These are phyloP conservation scores for Fusarium sp. DNA, from an alignment of 2,329 filamentous ascomycete genomes.

Conservation along the genomic window DNA sequence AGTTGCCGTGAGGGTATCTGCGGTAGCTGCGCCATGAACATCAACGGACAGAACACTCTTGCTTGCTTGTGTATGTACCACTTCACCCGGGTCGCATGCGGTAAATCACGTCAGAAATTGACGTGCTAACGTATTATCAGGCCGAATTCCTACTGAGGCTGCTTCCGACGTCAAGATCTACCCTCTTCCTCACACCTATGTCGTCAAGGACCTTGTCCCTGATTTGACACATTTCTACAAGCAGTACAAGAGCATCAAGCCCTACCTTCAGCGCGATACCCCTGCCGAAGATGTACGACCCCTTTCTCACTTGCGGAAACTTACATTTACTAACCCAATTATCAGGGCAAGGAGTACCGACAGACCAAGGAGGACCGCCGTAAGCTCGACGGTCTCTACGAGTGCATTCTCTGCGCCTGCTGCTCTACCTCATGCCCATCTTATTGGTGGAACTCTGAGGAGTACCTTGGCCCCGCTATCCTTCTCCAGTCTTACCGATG, in stretches of 20 bases:
- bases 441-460: conserved; percentile 99
- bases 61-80: conserved; percentile 85
- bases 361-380: conserved; percentile 91
- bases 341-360: conserved; percentile 87
- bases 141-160: conserved; percentile 90
- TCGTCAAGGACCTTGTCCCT: conserved; percentile 98
- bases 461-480: conserved; percentile 96
- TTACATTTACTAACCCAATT: conserved; percentile 9
- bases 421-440: conserved; percentile 99
- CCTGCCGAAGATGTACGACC: conserved; percentile 77
- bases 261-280: conserved; percentile 92
- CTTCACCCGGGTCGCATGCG: conserved; percentile 35
- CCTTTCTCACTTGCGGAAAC: neutral
- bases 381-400: conserved; percentile 98
- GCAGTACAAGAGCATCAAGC: conserved; percentile 99
- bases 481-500: conserved; percentile 98
- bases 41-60: conserved; percentile 97
- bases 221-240: conserved; percentile 99
- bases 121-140: conserved; percentile 57
- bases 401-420: conserved; percentile 99
- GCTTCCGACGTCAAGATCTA: conserved; percentile 90
- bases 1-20: conserved; percentile 99
- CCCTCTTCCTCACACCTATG: conserved; percentile 96
- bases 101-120: conserved; percentile 32
- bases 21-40: conserved; percentile 99